Conservation (phyloP, 441 rosid species). For the Arabidopsis lyrata region DNA sequence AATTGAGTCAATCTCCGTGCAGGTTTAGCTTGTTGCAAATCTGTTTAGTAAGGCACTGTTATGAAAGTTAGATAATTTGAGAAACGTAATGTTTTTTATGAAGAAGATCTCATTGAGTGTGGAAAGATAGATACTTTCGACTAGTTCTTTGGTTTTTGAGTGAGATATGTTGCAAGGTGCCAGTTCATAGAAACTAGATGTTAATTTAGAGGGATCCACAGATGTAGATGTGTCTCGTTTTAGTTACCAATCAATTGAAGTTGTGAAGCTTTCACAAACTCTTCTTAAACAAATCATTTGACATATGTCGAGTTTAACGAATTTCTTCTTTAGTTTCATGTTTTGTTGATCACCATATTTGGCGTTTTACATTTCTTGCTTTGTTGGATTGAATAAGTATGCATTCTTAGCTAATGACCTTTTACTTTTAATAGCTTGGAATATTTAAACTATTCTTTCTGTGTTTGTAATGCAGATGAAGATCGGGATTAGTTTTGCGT, state of each 20-base stretch:
- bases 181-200: not conserved
- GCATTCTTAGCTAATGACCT: not conserved
- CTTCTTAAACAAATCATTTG: not conserved
- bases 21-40: too few species aligned
- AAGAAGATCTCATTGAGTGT: not conserved
- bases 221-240: conserved; percentile 9
- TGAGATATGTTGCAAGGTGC: not conserved
- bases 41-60: not conserved
- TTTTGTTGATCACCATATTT: conserved; percentile 2
- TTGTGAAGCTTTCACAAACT: not conserved
- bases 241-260: not conserved
- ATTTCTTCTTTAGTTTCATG: not conserved
- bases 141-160: not conserved
- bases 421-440: not conserved
- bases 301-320: not conserved
- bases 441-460: not conserved
- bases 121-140: conserved; percentile 15
- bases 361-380: conserved; percentile 1
- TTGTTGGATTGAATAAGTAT: conserved; percentile 7
- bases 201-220: not conserved
- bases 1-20: not conserved
- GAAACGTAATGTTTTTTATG: not conserved
- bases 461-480: conserved; percentile 42
- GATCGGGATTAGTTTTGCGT: conserved; percentile 42
- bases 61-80: conserved; percentile 14